These are phyloP conservation scores for Peltaster fructicola DNA, from an alignment of 2,329 filamentous ascomycete genomes.

Conservation along the genomic window DNA sequence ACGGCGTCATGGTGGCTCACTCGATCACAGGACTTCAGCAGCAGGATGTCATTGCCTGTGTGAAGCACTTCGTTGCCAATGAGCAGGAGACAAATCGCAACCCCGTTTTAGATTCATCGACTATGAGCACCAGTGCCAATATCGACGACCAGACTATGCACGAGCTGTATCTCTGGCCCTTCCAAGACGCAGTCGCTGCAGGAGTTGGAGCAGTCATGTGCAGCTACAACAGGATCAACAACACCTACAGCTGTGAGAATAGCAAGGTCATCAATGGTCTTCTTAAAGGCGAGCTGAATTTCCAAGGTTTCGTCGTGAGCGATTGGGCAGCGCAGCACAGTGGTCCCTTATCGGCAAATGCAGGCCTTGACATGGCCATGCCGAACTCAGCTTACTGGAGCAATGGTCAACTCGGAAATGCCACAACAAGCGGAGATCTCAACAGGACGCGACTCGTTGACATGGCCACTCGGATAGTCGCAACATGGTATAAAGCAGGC, in stretches of 20 bases:
- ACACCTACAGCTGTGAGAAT: slow-evolving; percentile 48
- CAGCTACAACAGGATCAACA: slow-evolving; percentile 16
- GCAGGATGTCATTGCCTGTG: slow-evolving; percentile 37
- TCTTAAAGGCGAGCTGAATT: slow-evolving; percentile 56
- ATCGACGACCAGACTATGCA: slow-evolving; percentile 48
- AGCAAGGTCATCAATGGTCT: slow-evolving; percentile 50
- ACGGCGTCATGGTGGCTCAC: slow-evolving; percentile 32
- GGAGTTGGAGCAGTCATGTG: slow-evolving; percentile 29
- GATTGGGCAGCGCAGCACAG: slow-evolving; percentile 51
- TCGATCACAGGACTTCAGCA: slow-evolving; percentile 40
- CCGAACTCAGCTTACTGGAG: slow-evolving; percentile 26
- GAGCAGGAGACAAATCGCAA: slow-evolving; percentile 36
- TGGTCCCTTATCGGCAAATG: slow-evolving; percentile 40
- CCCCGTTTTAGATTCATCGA: slow-evolving; percentile 11
- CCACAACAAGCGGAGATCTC: slow-evolving; percentile 43
- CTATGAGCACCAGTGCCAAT: slow-evolving; percentile 28
- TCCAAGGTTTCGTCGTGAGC: slow-evolving; percentile 53
- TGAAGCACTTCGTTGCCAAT: slow-evolving; percentile 42
- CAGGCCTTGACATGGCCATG: slow-evolving; percentile 54
- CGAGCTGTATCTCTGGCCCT: slow-evolving; percentile 47
- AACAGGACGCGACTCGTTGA: slow-evolving; percentile 39
- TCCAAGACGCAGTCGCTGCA: slow-evolving; percentile 30
- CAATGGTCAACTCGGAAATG: slow-evolving; percentile 29
- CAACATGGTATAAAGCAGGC: slow-evolving; percentile 39
- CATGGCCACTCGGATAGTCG: slow-evolving; percentile 38